Base-by-base conservation (phyloP, 371 early-diverging fungal genomes). In the Pancytospora philotis region DNA sequence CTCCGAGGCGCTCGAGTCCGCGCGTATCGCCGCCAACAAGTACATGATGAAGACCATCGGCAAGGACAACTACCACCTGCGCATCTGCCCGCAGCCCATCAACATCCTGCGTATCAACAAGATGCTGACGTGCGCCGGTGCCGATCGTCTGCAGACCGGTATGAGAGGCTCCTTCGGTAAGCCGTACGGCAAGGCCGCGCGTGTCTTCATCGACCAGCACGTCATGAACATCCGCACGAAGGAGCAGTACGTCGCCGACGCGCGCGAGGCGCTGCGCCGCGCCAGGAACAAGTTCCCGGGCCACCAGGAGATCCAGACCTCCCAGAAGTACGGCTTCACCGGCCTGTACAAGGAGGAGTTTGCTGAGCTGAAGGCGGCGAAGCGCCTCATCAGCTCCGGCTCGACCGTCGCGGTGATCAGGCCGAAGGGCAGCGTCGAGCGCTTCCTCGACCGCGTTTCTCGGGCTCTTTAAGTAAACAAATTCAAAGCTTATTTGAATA, bases 61-160 rank as follows among this genome's bases (percentile, higher is more conserved):
- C 74, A 98, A 97, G 88, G 98, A 97, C 79, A 90, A 93, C 60
- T 97, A 95, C 93, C 99, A 98, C 86, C 85, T 96, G 88, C 87
- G 98, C 79, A 85, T 98, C 64, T 90, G 93, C 78, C 93, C 95
- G 74, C 97, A 98, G 84, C 98, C 99, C 57, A 93, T 88, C 87
- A 95, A 98, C 86, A 95, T 98, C 62, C 84, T 95, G 76, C 92
- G 99, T 82, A 98, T 98, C 89, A 98, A 98, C 88, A 98, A 98
- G 87, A 98, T 98, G 99, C 88, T 98, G 88, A 95, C 95, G 74
- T 98, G 99, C 84, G 99, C 99, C 79, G 99, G 99, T 85, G 99
- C 99, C 79, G 99, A 98, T 89, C 84, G 98, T 85, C 88, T 98
- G 79, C 99, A 98, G 85, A 90, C 90, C 73, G 99, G 99, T 87